Evolutionary conservation across 441 rosid genomes (phyloP), one percentile per base, ranked within the genome.

Genomic region (Corymbia citriodora): DNA sequence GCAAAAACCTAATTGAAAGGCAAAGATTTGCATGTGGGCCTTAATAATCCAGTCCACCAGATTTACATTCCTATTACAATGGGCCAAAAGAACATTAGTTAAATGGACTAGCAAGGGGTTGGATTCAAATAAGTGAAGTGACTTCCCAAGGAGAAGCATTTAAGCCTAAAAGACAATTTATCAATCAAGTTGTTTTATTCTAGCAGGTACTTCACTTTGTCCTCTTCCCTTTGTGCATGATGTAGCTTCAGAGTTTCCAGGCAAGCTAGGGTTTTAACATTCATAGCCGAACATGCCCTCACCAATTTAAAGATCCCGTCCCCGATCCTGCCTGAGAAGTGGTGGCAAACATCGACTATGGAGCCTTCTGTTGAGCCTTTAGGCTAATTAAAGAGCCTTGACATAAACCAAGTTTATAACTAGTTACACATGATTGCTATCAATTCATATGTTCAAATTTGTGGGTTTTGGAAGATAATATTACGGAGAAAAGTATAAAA

Each of bases 351-450:
- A 14, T 36, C 19, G 15, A 18, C 36, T 1, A n/a, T 65, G 36
- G 72, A 0, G 0, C 72, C 36, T 65, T 0, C 33, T 0, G 36
- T 65, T 18, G 0, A 65, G 16, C 72, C 72, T 0, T 65, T 21
- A 55, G 59, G 59, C 59, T 3, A 4, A 19, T 55, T 25, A 55
- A 55, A 55, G 59, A 55, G 59, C 21, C 0, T 55, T 55, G 3
- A 55, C 59, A 55, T 19, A 19, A 55, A 55, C 59, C 25, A 8
- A 55, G 59, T 55, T 55, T 55, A 1, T 55, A 3, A 25, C 25
- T 55, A 55, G 59, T 55, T 55, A 55, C 25, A 23, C 25, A 55
- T 1, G 10, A 55, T 55, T 55, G 59, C 25, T 19, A 55, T 55
- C 25, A 40, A 40, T 40, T 40, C 45, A 8, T 55, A 55, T 49